These are phyloP conservation scores for Drechmeria coniospora DNA, from an alignment of 2,329 filamentous ascomycete genomes.

Conservation along the genomic window DNA sequence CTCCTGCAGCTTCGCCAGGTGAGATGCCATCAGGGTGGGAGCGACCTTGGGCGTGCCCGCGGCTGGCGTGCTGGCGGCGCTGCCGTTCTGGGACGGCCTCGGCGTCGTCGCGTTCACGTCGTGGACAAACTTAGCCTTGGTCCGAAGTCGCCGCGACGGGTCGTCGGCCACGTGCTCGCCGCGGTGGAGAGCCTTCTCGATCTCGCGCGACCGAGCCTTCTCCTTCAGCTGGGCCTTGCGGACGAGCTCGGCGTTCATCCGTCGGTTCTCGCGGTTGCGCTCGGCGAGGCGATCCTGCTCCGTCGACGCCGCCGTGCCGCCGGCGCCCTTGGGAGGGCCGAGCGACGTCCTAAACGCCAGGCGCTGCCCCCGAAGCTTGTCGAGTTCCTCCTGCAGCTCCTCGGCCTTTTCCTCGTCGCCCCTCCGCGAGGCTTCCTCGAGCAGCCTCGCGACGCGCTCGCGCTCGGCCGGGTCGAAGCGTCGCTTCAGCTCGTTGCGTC, in stretches of 20 bases:
- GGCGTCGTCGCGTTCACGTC: slow-evolving; percentile 38
- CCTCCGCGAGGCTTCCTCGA: slow-evolving; percentile 48
- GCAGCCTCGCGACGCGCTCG: slow-evolving; percentile 46
- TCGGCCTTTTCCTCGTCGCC: slow-evolving; percentile 44
- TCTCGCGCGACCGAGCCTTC: slow-evolving; percentile 44
- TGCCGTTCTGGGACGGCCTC: slow-evolving; percentile 30
- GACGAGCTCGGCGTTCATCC: slow-evolving; percentile 75
- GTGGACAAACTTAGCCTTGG: slow-evolving; percentile 52
- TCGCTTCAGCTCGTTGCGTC: slow-evolving; percentile 50
- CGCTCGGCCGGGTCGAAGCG: slow-evolving; percentile 54
- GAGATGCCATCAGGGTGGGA: slow-evolving; percentile 29
- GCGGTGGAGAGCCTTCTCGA: slow-evolving; percentile 44
- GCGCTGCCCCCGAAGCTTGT: slow-evolving; percentile 50
- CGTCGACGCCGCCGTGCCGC: slow-evolving; percentile 30
- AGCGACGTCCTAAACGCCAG: slow-evolving; percentile 58
- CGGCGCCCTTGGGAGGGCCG: slow-evolving; percentile 34
- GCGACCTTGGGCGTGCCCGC: slow-evolving; percentile 32
- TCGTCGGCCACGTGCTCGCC: slow-evolving; percentile 47
- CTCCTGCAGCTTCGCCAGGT: slow-evolving; percentile 37
- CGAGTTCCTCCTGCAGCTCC: slow-evolving; percentile 43
- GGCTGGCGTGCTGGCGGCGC: slow-evolving; percentile 34
- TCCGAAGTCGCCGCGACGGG: slow-evolving; percentile 46
- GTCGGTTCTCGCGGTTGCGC: slow-evolving; percentile 73
- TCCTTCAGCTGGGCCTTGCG: slow-evolving; percentile 81
- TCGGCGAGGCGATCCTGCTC: slow-evolving; percentile 74